phyloP scores from a whole-genome alignment of 306 rosid genomes.

The Abrus precatorius region DNA sequence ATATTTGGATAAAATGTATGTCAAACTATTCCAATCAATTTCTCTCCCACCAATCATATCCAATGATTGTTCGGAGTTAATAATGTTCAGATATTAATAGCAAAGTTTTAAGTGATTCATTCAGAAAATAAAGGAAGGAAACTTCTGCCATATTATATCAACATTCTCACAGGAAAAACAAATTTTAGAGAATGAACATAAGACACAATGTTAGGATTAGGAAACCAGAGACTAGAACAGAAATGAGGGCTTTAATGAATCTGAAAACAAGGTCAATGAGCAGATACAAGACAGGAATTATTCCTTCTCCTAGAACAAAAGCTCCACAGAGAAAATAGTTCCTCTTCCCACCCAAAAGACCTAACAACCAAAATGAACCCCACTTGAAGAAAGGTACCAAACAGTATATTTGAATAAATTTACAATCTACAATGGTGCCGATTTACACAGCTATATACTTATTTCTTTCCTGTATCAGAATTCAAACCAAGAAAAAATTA shows the following conservation, averaged over 20 bases:
- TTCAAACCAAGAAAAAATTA: background rate
- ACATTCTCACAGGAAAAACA: background rate
- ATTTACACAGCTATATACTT: background rate
- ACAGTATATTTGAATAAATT: too few species aligned
- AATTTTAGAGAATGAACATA: background rate
- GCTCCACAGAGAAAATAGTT: background rate
- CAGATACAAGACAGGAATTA: background rate
- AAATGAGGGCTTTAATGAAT: background rate
- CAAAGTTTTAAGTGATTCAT: constrained; percentile 10
- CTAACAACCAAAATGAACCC: background rate
- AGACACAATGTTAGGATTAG: background rate
- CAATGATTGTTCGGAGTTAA: background rate
- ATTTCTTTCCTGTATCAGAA: background rate
- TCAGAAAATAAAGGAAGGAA: background rate
- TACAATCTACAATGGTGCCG: too few species aligned
- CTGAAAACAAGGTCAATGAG: background rate
- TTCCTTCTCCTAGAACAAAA: background rate
- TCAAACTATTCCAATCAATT: constrained; percentile 7
- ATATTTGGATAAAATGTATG: background rate
- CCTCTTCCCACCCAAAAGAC: background rate
- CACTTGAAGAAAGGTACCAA: too few species aligned
- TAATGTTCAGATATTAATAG: background rate
- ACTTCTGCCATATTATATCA: background rate
- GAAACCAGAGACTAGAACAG: background rate
- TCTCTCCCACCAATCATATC: background rate